Evolutionary conservation across 352 stramenopile species (phyloP), one percentile per base, ranked within the genome.

Genomic region (Phytophthora podocarpi): DNA sequence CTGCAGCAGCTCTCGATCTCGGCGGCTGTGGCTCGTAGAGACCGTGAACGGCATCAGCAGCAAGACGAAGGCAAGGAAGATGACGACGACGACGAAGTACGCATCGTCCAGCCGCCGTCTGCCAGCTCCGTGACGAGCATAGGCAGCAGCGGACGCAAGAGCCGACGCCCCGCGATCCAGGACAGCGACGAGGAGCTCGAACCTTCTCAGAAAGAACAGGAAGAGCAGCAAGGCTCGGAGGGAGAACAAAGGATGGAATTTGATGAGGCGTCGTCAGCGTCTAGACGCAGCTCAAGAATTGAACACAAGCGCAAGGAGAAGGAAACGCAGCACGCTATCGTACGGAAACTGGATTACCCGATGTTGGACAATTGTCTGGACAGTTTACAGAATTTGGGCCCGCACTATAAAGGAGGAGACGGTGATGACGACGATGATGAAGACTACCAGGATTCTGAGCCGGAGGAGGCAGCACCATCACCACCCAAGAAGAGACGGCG

Each of bases 321-420:
- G 43, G 66, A 70, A 26, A 50, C 45, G 16, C 59, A 78, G 15
- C 52, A 67, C n/a, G 40, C 50, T 7, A 77, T 56, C 20, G 60
- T 46, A 1, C 70, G 82, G 1, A 90, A 87, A 40, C 55, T 93
- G 26, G 65, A 87, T 49, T 92, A 86, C 42, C 52, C 74, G 4
- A 74, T 80, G 16, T 59, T 92, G 51, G 76, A 90, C 12, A 94
- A 90, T 53, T 92, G 81, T 59, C 53, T 94, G 21, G 74, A 89
- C 0, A 72, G n/a, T 41, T 34, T 68, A 46, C 48, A 76, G 31
- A 58, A 27, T 8, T 49, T 39, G 13, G 67, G 64, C 1, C 55
- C 55, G 10, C 61, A 78, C 39, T 60, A 48, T 65, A 51, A 60
- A n/a, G 31, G 28, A 16, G n/a, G 2, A 8, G 43, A 61, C 21